A percentile compares a stretch with the other conserved stretches of the same genome.
Evolutionary conservation across 768 basidiomycete species (phyloP).

Genomic region (Sistotremastrum niveocremeum): DNA sequence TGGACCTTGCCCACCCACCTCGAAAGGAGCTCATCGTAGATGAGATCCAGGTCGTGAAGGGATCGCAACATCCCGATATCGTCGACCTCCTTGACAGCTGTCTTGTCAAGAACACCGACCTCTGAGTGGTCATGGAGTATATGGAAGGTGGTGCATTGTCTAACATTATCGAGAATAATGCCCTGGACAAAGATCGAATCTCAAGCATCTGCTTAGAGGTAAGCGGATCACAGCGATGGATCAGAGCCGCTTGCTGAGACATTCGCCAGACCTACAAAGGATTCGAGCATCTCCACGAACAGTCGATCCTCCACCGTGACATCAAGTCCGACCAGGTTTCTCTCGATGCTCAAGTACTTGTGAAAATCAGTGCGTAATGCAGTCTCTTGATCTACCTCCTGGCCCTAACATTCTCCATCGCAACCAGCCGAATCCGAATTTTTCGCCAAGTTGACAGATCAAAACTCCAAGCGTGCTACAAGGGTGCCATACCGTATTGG

Average conservation of each 20-base stretch:
- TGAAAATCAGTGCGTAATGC: constrained; percentile 82
- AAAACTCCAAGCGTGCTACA: constrained; percentile 94
- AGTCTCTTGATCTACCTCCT: too few species aligned
- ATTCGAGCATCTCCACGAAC: constrained; percentile 80
- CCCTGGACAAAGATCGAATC: constrained; percentile 90
- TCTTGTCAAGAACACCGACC: constrained; percentile 73
- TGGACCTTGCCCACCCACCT: constrained; percentile 91
- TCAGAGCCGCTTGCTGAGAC: background rate
- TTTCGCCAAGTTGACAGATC: constrained; percentile 90
- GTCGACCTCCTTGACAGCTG: constrained; percentile 92
- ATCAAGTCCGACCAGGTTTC: constrained; percentile 97
- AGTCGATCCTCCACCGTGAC: constrained; percentile 92
- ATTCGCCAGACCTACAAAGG: constrained; percentile 79
- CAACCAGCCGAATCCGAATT: constrained; percentile 97
- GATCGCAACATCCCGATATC: constrained; percentile 92
- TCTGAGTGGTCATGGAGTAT: constrained; percentile 99
- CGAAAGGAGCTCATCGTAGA: constrained; percentile 97
- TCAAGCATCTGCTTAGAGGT: constrained; percentile 87
- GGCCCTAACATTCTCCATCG: background rate
- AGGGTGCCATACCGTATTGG: constrained; percentile 99
- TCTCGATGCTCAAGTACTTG: constrained; percentile 79
- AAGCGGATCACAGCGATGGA: constrained; percentile 14
- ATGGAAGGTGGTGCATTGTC: constrained; percentile 98
- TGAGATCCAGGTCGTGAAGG: constrained; percentile 98
- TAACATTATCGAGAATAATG: constrained; percentile 96